Evolutionary conservation across 345 rosid genomes (phyloP).

Genomic region (Cochlearia excelsa): DNA sequence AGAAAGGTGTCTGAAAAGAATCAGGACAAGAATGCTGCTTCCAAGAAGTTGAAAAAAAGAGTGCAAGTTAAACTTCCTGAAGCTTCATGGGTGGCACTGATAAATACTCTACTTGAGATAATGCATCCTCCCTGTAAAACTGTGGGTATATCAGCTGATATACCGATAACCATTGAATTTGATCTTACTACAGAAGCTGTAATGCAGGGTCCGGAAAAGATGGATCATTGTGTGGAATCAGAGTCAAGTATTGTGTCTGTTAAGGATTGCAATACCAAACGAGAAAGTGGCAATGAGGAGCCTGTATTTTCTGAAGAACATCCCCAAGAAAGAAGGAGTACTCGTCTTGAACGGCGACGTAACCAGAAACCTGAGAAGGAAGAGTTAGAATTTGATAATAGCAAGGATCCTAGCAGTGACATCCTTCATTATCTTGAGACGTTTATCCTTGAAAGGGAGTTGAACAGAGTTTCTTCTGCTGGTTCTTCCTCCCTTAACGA

Average conservation of each 20-base stretch:
- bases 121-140: slow-evolving; percentile 50
- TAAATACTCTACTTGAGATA: slow-evolving; percentile 64
- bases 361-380: slow-evolving; percentile 95
- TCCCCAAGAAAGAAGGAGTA: slow-evolving; percentile 92
- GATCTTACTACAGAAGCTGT: slow-evolving; percentile 44
- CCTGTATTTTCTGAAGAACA: slow-evolving; percentile 58
- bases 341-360: slow-evolving; percentile 92
- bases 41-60: slow-evolving; percentile 55
- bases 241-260: slow-evolving; percentile 42
- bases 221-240: slow-evolving; percentile 35
- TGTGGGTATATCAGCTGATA: slow-evolving; percentile 64
- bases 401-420: slow-evolving; percentile 59
- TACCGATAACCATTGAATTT: slow-evolving; percentile 52
- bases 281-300: slow-evolving; percentile 53
- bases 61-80: slow-evolving; percentile 57
- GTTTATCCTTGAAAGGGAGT: slow-evolving; percentile 45
- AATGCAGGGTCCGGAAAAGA: slow-evolving; percentile 43
- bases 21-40: slow-evolving; percentile 44
- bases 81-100: slow-evolving; percentile 70
- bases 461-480: slow-evolving; percentile 35
- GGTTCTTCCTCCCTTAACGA: slow-evolving; percentile 40
- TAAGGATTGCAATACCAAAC: slow-evolving; percentile 47
- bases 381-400: slow-evolving; percentile 56
- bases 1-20: slow-evolving; percentile 63
- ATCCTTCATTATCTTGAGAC: slow-evolving; percentile 73